These are phyloP conservation scores for Setomelanomma holmii DNA, from an alignment of 2,329 filamentous ascomycete genomes.

Conservation along the genomic window DNA sequence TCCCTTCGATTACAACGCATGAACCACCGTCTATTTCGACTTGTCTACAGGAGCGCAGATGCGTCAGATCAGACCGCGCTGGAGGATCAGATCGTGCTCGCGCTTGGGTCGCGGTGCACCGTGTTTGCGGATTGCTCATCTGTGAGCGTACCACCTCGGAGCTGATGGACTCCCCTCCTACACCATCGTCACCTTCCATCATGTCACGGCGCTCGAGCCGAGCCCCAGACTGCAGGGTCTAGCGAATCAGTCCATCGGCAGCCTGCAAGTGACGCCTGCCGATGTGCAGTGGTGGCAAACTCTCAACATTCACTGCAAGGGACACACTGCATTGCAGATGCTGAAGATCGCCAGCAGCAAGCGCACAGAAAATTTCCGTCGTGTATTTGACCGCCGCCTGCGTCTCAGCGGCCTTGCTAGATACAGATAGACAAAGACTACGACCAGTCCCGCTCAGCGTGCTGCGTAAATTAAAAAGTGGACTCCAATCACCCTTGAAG, in stretches of 20 bases:
- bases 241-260: conserved; percentile 4
- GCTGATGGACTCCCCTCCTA: no score
- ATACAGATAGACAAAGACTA: neutral
- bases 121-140: conserved; percentile 14
- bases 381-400: neutral
- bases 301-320: conserved; percentile 4
- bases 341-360: neutral
- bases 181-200: conserved; percentile 3
- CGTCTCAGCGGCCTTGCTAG: neutral
- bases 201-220: conserved; percentile 1
- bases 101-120: conserved; percentile 7
- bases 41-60: neutral
- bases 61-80: neutral
- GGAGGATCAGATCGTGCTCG: neutral
- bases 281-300: conserved; percentile 1
- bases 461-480: neutral
- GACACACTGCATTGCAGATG: neutral
- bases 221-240: neutral
- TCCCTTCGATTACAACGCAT: neutral
- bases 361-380: neutral
- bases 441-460: neutral
- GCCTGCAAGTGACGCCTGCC: conserved; percentile 1
- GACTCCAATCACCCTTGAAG: conserved; percentile 5
- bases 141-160: no score
- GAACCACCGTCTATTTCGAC: no score